Base-by-base conservation (phyloP, 352 stramenopile species). In the Globisporangium uncinulatum region DNA sequence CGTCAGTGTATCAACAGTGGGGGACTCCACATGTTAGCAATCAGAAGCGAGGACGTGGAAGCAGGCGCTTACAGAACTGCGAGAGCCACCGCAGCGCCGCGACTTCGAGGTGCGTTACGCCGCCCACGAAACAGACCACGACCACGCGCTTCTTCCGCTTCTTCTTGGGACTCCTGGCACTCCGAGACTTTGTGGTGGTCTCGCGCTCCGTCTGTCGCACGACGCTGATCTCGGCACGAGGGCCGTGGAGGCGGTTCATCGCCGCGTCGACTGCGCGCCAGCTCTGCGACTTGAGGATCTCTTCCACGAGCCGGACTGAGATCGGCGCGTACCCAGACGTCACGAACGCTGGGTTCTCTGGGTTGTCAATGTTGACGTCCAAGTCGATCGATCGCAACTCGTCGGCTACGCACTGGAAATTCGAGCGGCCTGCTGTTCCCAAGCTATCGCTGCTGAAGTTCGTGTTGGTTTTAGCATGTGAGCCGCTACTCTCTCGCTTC, bases 291-390 rank as follows among this genome's bases (percentile, higher is more conserved):
- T 77, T 79, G 15, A 92, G 58, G 5, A 91, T 69, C 48, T 87
- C 71, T 65, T 92, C 76, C 17, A 92, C 73, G 1, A 92, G 59
- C 15, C 77, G 70, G 50, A 76, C 79, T 37, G 79, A 85, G 44
- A 92, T 80, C 13, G 84, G 82, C 14, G 67, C 69, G 51, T 91
- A 92, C 10, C 84, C 82, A 11, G 72, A 79, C 0, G 83, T 92
- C 15, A 92, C 82, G 21, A 87, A 94, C 15, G 80, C 78, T 4
- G 75, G 61, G 39, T 66, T 82, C 51, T 71, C 67, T 2, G 77
- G 80, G 39, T 79, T 74, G 9, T 82, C 67, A 2, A 73, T 44
- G 45, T 89, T 78, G 32, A 87, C 67, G 19, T 87, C 65, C 45
- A 86, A 31, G 53, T 91, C 76, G 21, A 86, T 77, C 29, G 76